Base-by-base conservation (phyloP, 208 protist genomes). In the Acanthamoeba castellanii region DNA sequence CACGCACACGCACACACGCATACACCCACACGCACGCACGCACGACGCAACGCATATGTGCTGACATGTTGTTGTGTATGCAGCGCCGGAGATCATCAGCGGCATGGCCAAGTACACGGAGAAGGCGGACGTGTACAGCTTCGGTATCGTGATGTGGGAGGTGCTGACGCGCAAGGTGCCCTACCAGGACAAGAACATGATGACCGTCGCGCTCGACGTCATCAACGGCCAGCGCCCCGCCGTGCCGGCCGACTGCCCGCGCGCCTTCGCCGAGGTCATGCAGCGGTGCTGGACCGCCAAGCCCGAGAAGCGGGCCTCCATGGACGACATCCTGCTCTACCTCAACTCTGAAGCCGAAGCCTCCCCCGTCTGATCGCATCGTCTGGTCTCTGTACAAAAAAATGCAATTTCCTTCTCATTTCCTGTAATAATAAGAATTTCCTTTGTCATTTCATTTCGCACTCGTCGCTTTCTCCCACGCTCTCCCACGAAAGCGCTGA, bases 101-200 rank as follows among this genome's bases (percentile, higher is more conserved):
- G 66, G 88, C 8, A 50, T 8, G 45, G 42, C 18, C n/a, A 93
- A 93, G 88, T 78, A 78, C 88, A 82, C 88, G n/a, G 88, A 93
- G 66, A 82, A 52, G 47, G 64, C 64, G 6, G 88, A 93, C 32
- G 88, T 93, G 88, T 93, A 72, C 88, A 64, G 45, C n/a, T 93
- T 93, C 70, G 88, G 34, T 20, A 93, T 93, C 45, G 70, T 93
- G 20, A 93, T 93, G 88, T 93, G 88, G 88, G 66, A 93, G 81
- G 52, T 88, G 81, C 81, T 88, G 6, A 88, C 81, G 27, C 81
- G 81, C 81, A 66, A 88, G 81, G 52, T 66, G 27, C 81, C 81
- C 50, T 64, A 88, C 52, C 14, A 34, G 27, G 81, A 88, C 27
- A 45, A 45, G 18, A 88, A 88, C 52, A 66, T 88, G 50, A 88